Conservation (phyloP, 768 basidiomycete species). For the Terana coerulea region DNA sequence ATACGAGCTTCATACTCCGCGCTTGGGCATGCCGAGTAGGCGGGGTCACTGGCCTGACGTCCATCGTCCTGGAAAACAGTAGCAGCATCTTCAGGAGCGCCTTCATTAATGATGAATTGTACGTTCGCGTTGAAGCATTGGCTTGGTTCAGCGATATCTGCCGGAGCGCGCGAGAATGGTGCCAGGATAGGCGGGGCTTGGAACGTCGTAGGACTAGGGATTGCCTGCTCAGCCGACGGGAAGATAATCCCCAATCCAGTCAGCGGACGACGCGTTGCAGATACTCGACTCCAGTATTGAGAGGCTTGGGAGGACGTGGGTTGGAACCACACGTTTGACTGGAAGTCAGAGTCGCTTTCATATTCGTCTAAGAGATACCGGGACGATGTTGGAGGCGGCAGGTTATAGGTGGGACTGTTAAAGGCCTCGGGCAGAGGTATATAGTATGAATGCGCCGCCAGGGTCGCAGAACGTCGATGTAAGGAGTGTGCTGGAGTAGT, state of each 20-base stretch:
- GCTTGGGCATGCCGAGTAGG: conserved; percentile 19
- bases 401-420: neutral
- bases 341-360: conserved; percentile 6
- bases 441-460: conserved; percentile 16
- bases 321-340: conserved; percentile 13
- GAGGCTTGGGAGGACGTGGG: neutral
- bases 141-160: no score
- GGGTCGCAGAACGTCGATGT: conserved; percentile 15
- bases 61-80: no score
- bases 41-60: no score
- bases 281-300: neutral
- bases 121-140: no score
- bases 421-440: conserved; percentile 2
- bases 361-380: neutral
- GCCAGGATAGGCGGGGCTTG: neutral
- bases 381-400: neutral
- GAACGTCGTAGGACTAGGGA: neutral
- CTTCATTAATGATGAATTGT: no score
- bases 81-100: no score
- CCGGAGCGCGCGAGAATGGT: neutral
- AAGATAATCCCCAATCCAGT: conserved; percentile 14
- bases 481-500: conserved; percentile 14
- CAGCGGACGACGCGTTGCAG: conserved; percentile 6
- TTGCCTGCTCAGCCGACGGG: neutral
- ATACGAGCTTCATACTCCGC: conserved; percentile 15